Evolutionary conservation across 2,329 filamentous ascomycete species (phyloP), one percentile per base, ranked within the genome.

Genomic region (Cryphonectria japonica): DNA sequence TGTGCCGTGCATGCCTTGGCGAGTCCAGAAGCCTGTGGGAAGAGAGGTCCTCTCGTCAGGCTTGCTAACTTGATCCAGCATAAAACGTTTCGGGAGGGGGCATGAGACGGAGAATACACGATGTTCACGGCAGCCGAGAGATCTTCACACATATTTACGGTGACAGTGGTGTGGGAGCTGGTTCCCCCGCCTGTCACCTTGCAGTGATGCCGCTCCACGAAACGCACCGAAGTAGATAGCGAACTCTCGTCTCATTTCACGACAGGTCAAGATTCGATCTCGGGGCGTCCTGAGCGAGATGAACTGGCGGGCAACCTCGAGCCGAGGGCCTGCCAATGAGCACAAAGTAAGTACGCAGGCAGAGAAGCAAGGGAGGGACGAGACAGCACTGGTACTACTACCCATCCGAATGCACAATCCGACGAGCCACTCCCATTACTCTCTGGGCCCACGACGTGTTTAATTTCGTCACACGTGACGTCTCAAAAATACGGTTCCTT

Each of bases 401-500:
- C 22, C 46, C 46, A 50, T 5, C 46, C 22, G 19, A 52, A n/a
- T 66, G 29, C 29, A 66, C 32, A 34, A 3, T 39, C 37, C 37
- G 37, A 39, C 11, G 8, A 39, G 2, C 29, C 32, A n/a, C n/a
- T 34, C 6, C 29, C 11, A 22, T 65, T 52, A 19, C 14, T 43
- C 41, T n/a, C 26, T 50, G 41, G 3, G 43, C 43, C 3, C 63
- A 57, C 29, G 32, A 8, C 5, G 13, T 60, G 66, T 61, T 34
- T 60, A 22, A 61, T 43, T 43, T 39, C n/a, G 65, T 67, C 52
- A 54, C 39, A 46, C 65, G 54, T 60, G 50, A 67, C 34, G 22
- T 41, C 37, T 67, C 52, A 14, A 46, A 50, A 22, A n/a, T 4
- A 6, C 14, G 39, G 37, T n/a, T 4, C n/a, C 4, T 22, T 9